Evolutionary conservation across 1,284 basidiomycete species (phyloP), one percentile per base, ranked within the genome.

Genomic region (Agroathelia rolfsii): DNA sequence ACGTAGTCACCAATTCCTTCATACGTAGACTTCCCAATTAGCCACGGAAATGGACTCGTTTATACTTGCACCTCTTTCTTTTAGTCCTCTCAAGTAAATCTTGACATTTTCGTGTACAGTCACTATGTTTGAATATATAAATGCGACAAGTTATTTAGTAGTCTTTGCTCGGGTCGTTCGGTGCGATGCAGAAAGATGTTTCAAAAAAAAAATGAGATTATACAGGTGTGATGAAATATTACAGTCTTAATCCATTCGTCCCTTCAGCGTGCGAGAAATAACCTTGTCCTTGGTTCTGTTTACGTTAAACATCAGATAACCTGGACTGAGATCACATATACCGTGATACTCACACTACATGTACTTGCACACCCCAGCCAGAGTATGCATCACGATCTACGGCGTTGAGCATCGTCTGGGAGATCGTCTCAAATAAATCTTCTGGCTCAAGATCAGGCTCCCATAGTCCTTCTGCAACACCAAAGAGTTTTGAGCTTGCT

Each of bases 381-480:
- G 90, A 95, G 54, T 82, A 87, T 11, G 95, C 92, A 58, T 98
- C 95, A 33, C 95, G 72, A 57, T 99, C 95, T 23, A 97, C 81
- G 6, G 92, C 89, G 48, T 94, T 97, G 50, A 98, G 62, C 36
- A 99, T 62, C 6, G 92, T 94, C 59, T 99, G 95, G 14, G 89
- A 90, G 50, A 97, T 92, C 8, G 95, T 98, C 66, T 98, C 95
- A 51, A 99, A 99, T 32, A 99, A 64, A 57, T 98, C 95, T 54
- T 98, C 95, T 9, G 93, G 78, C 53, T 81, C 90, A 54, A 99
- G 66, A 58, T 93, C 88, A 5, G 93, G 90, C 60, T 99, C 94
- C 95, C 95, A 99, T 24, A 99, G 69, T 4, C 92, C 90, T 60
- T 99, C 95, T 24, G 95, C 95, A 46, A 95, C 81, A 80, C 95